Conservation (phyloP, 2,329 filamentous ascomycete species). For the Celoporthe dispersa region DNA sequence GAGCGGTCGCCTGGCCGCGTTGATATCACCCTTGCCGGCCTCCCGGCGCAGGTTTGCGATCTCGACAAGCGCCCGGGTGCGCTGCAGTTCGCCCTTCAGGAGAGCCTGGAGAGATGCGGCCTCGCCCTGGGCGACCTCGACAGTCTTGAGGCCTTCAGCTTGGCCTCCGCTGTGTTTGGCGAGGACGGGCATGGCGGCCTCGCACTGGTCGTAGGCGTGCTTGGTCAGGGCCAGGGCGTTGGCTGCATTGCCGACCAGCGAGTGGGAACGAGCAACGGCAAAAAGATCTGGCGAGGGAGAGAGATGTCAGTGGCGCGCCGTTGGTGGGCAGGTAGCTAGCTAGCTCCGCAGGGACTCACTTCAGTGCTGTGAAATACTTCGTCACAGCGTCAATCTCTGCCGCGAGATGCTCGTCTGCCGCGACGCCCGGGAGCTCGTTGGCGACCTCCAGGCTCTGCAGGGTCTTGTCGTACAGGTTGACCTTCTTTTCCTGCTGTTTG, state of each 20-base stretch:
- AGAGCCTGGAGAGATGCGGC: constrained; percentile 62
- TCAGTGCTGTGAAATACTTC: constrained; percentile 86
- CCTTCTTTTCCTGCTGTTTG: constrained; percentile 80
- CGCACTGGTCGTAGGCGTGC: constrained; percentile 68
- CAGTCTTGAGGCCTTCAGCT: constrained; percentile 60
- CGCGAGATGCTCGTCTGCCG: constrained; percentile 77
- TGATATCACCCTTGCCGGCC: constrained; percentile 46
- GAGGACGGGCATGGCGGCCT: constrained; percentile 54
- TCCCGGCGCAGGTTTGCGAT: constrained; percentile 68
- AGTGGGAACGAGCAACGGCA: constrained; percentile 83
- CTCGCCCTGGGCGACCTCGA: constrained; percentile 67
- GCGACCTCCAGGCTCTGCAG: constrained; percentile 90
- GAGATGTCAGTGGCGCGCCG: constrained; percentile 22
- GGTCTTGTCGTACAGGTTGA: constrained; percentile 88
- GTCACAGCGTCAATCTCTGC: constrained; percentile 77
- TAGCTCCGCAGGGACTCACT: constrained; percentile 55
- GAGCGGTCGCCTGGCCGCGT: constrained; percentile 54
- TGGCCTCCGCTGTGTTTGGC: constrained; percentile 43
- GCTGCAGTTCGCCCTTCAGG: constrained; percentile 74
- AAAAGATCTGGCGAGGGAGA: constrained; percentile 67
- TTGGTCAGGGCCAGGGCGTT: constrained; percentile 87
- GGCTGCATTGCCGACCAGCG: constrained; percentile 69
- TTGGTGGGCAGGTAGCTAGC: background rate
- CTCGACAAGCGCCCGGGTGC: constrained; percentile 84
- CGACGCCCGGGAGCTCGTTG: constrained; percentile 86